Evolutionary conservation across 441 rosid genomes (phyloP), one percentile per base, ranked within the genome.

Genomic region (Daphne laureola): DNA sequence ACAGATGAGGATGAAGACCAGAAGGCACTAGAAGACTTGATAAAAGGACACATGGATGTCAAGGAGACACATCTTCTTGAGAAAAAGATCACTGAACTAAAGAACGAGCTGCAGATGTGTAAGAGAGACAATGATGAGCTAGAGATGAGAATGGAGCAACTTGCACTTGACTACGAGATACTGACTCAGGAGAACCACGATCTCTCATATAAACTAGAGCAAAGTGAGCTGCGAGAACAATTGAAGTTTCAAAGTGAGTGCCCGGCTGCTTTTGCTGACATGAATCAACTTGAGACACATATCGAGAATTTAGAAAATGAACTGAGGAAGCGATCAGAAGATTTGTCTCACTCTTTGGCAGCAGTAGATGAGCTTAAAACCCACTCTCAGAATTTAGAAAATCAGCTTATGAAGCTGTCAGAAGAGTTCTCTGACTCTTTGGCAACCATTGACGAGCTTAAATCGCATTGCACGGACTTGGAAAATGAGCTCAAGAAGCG

Each of bases 151-250:
- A 74, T 83, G 88, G 96, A 90, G 76, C 96, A 87, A 74, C 78
- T 90, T 45, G 98, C 90, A 21, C 78, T 90, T 52, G 98, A 90
- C 58, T 87, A 90, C 48, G 96, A 90, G 88, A 87, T 87, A 66
- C 16, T 90, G 66, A 90, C 81, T 67, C 96, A 90, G 67, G 87
- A 83, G 64, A 83, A 87, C 64, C 95, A 83, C n/a, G 78, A 76
- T 41, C 53, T 81, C 43, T 80, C 85, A 4, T 72, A 67, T 53
- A 85, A 76, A 62, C 71, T 86, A 68, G 90, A 87, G 80, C 98
- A 90, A 63, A 77, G 84, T 63, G 80, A 78, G 71, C 75, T 84
- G 64, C 92, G 80, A 72, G 95, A 85, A 64, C 92, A 83, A 26
- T 67, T 83, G 55, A 80, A 83, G 64, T 53, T 85, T 72, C 98